Evolutionary conservation across 768 basidiomycete species (phyloP), one percentile per base, ranked within the genome.

Genomic region (Tricholoma furcatifolium): DNA sequence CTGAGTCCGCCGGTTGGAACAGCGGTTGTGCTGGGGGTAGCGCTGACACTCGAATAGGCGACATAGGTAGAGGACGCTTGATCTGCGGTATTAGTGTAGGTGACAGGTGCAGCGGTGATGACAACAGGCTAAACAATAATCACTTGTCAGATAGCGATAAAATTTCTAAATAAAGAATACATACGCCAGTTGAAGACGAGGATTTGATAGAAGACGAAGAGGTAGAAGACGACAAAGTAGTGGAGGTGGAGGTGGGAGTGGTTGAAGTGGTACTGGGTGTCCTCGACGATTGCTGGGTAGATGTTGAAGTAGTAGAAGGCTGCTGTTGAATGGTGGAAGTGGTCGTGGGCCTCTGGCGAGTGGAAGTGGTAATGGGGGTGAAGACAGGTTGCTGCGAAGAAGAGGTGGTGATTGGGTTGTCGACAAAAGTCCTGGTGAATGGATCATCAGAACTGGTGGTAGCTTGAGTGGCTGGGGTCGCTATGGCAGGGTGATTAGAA

Each of bases 1-100:
- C 68, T 68, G 42, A 74, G 40, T 8, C 62, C 66, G 18, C 60
- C 46, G 7, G 62, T 57, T 6, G 61, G 30, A 15, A 60, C 51
- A 23, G 51, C 53, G 31, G 56, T 52, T 0, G 62, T 18, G 18
- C 57, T 47, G 32, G 32, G 30, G 32, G 49, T 61, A 32, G 63
- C 35, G 24, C 65, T 70, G 2, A 60, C 30, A 6, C 42, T 56
- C 9, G 58, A 44, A 27, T 40, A 35, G 36, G 56, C 55, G 12
- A 20, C 18, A 20, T 61, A 6, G 5, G 57, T 45, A 20, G 61
- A 60, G 36, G 60, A 54, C 6, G 44, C 59, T 27, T 48, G n/a
- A 17, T 53, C 57, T 45, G 53, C 48, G 12, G 69, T 64, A 38
- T 56, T 43, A 17, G 54, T 59, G 24, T 41, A 31, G n/a, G 59